Conservation (phyloP, 768 basidiomycete species). For the Austroboletus eburneus region DNA sequence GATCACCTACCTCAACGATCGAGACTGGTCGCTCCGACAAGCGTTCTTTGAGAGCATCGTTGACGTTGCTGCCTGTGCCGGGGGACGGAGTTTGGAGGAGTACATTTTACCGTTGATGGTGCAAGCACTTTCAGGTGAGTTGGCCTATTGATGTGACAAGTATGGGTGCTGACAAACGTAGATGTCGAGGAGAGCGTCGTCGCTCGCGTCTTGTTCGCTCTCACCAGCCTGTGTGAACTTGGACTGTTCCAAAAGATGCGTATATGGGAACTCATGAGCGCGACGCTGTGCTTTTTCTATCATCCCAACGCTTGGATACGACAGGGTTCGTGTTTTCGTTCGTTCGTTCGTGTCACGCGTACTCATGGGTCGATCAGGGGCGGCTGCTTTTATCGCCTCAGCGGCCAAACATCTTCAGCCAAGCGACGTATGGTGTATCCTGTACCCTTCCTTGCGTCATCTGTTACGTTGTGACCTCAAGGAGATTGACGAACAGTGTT, state of each 20-base stretch:
- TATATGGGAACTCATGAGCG: conserved; percentile 96
- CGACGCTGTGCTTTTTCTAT: conserved; percentile 82
- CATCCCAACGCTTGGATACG: conserved; percentile 97
- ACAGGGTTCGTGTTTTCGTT: conserved; percentile 57
- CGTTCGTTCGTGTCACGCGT: no score
- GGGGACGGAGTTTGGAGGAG: conserved; percentile 87
- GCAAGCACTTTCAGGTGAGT: conserved; percentile 85
- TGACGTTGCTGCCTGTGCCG: conserved; percentile 92
- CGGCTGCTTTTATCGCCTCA: conserved; percentile 84
- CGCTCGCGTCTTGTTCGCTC: conserved; percentile 79
- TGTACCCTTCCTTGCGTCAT: conserved; percentile 88
- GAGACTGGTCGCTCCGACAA: conserved; percentile 87
- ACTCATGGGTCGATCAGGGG: conserved; percentile 44
- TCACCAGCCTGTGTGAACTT: conserved; percentile 86
- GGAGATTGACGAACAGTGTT: conserved; percentile 63
- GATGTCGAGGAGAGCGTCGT: conserved; percentile 96
- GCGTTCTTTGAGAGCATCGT: conserved; percentile 96
- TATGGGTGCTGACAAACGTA: conserved; percentile 29
- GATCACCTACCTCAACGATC: conserved; percentile 81
- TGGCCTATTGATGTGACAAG: no score
- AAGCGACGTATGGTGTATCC: conserved; percentile 95
- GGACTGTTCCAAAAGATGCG: conserved; percentile 90
- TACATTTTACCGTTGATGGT: conserved; percentile 97
- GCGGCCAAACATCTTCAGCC: conserved; percentile 76
- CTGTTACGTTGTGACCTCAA: conserved; percentile 81